Evolutionary conservation across 2,329 filamentous ascomycete species (phyloP), one percentile per base, ranked within the genome.

Genomic region (Tolypocladium cylindrosporum): DNA sequence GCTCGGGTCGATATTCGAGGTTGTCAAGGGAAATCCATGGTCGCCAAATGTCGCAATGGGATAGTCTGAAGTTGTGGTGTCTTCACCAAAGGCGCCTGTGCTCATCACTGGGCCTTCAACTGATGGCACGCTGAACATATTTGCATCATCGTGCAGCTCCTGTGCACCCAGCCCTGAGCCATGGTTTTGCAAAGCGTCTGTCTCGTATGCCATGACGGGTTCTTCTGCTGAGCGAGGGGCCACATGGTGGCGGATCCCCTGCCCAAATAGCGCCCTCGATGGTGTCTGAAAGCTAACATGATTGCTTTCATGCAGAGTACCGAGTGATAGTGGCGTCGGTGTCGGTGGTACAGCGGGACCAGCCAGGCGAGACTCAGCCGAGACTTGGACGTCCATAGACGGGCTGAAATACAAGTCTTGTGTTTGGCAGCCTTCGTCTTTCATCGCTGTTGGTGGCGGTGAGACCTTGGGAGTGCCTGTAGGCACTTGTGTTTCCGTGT

Each of bases 351-450:
- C 55, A n/a, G 55, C 11, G 36, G 57, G 36, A 21, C 50, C 58
- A 2, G 58, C 39, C 19, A 65, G 55, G 16, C 61, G 64, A 14
- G 65, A 56, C 59, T 72, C 66, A 19, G 65, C 66, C 43, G 66
- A 64, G n/a, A 67, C 61, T 54, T 68, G 63, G n/a, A 68, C 64
- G 27, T 64, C 68, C 24, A 63, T 58, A 42, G 65, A 62, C 4
- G 69, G 65, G 21, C 63, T 67, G 52, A 67, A 67, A 42, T 67
- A 65, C 40, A 67, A 54, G 36, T 70, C 67, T 40, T 65, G 61
- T 7, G 71, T 74, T 55, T 73, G 72, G 10, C 67, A 72, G 10
- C 68, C 69, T 43, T 71, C 70, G 55, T 74, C 71, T 6, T 72
- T 66, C 71, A 74, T 75, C 6, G 58, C 19, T 14, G 66, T 62